Evolutionary conservation across 768 basidiomycete genomes (phyloP).

Genomic region (Calocera viscosa): DNA sequence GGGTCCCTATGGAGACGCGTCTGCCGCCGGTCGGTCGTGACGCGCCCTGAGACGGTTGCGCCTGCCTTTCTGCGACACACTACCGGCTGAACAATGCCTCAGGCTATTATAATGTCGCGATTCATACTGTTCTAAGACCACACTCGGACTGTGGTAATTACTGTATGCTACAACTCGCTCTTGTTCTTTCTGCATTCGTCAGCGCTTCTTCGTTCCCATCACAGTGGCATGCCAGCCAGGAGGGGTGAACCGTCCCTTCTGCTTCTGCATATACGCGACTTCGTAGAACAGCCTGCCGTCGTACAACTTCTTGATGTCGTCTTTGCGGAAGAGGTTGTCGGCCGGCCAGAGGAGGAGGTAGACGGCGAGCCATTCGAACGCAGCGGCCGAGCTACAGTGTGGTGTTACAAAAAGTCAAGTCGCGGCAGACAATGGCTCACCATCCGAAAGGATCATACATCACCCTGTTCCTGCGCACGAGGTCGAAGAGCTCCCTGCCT

Average conservation of each 20-base stretch:
- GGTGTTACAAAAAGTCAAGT: not conserved
- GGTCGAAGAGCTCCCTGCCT: constrained; percentile 24
- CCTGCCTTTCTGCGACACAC: too few relatives aligned
- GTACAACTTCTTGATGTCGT: constrained; percentile 33
- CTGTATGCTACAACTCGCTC: too few relatives aligned
- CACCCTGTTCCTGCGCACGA: constrained; percentile 25
- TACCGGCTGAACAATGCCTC: too few relatives aligned
- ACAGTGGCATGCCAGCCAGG: not conserved
- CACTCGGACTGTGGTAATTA: too few relatives aligned
- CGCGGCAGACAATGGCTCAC: not conserved
- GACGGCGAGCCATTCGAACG: constrained; percentile 32
- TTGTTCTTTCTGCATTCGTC: not conserved
- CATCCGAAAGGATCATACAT: constrained; percentile 27
- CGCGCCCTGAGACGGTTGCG: too few relatives aligned
- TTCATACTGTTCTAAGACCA: too few relatives aligned
- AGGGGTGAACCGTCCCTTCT: not conserved
- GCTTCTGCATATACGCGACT: constrained; percentile 15
- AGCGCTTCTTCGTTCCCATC: not conserved
- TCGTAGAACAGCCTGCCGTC: constrained; percentile 34
- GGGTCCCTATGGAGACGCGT: not conserved
- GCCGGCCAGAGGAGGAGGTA: constrained; percentile 33
- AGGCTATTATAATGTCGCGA: too few relatives aligned
- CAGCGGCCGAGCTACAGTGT: constrained; percentile 19
- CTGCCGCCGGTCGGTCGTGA: not conserved
- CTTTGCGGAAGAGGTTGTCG: constrained; percentile 32